phyloP scores from a whole-genome alignment of 805 yeast genomes.

The Candida vartiovaarae region DNA sequence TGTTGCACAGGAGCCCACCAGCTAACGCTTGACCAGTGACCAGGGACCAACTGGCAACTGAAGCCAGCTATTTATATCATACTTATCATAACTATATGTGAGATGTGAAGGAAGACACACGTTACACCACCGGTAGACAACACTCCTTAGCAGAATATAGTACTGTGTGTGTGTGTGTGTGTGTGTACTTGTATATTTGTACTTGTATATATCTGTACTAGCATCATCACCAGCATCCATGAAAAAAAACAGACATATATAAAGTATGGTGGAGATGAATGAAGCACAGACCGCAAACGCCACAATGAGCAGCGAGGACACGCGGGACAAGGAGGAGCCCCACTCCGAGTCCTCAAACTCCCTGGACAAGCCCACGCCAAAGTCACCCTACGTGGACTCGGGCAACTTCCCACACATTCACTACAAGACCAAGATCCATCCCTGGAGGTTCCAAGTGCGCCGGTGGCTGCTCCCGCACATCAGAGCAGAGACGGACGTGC shows the following conservation, averaged over 20 bases:
- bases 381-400: slow-evolving; percentile 44
- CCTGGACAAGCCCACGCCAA: slow-evolving; percentile 21
- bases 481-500: slow-evolving; percentile 53
- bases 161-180: too few species aligned
- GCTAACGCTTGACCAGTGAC: slow-evolving; percentile 1
- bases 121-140: slow-evolving; percentile 7
- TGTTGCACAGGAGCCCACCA: slow-evolving; percentile 13
- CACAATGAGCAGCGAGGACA: not conserved
- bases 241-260: too few species aligned
- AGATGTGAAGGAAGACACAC: slow-evolving; percentile 2
- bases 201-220: too few species aligned
- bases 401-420: slow-evolving; percentile 66
- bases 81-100: too few species aligned
- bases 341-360: not conserved
- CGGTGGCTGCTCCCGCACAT: slow-evolving; percentile 46
- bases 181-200: too few species aligned
- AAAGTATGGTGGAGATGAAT: too few species aligned
- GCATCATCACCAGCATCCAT: too few species aligned
- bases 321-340: not conserved
- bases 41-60: too few species aligned
- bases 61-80: not conserved
- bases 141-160: too few species aligned
- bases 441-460: slow-evolving; percentile 49
- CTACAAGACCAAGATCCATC: slow-evolving; percentile 52
- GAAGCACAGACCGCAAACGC: not conserved